Conservation (phyloP, 73 alveolate species). For the Urostyla sp. region DNA sequence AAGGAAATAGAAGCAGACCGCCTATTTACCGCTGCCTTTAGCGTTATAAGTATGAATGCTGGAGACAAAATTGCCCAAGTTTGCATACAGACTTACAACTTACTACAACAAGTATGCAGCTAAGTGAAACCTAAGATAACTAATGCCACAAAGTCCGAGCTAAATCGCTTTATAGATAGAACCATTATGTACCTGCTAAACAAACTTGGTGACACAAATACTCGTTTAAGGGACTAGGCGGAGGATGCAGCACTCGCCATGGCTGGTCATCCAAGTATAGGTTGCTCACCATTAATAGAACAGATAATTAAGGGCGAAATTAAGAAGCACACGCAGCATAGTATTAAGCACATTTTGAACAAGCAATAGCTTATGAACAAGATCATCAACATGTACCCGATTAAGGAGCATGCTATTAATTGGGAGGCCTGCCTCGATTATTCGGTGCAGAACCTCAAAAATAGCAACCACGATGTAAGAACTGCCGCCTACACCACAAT, state of each 20-base stretch:
- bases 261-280: conserved; percentile 90
- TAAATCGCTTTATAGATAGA: conserved; percentile 72
- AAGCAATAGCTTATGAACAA: conserved; percentile 80
- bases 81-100: conserved; percentile 72
- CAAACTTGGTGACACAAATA: conserved; percentile 92
- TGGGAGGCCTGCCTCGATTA: conserved; percentile 78
- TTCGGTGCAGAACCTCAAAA: conserved; percentile 84
- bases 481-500: conserved; percentile 85
- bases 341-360: conserved; percentile 87
- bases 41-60: conserved; percentile 84
- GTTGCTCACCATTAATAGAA: conserved; percentile 79
- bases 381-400: conserved; percentile 80
- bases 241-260: conserved; percentile 86
- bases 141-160: conserved; percentile 70
- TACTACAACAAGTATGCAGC: conserved; percentile 67
- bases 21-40: conserved; percentile 84
- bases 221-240: conserved; percentile 86
- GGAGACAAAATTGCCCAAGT: conserved; percentile 92
- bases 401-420: conserved; percentile 72
- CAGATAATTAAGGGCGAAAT: conserved; percentile 84
- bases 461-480: conserved; percentile 90
- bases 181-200: conserved; percentile 83
- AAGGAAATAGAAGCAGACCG: conserved; percentile 74
- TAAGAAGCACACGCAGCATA: conserved; percentile 63
- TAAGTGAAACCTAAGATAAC: conserved; percentile 67